Percentiles rank a stretch among this genome's conserved stretches.
Evolutionary conservation across 2,329 filamentous ascomycete genomes (phyloP).

Genomic region (Colletotrichum destructivum): DNA sequence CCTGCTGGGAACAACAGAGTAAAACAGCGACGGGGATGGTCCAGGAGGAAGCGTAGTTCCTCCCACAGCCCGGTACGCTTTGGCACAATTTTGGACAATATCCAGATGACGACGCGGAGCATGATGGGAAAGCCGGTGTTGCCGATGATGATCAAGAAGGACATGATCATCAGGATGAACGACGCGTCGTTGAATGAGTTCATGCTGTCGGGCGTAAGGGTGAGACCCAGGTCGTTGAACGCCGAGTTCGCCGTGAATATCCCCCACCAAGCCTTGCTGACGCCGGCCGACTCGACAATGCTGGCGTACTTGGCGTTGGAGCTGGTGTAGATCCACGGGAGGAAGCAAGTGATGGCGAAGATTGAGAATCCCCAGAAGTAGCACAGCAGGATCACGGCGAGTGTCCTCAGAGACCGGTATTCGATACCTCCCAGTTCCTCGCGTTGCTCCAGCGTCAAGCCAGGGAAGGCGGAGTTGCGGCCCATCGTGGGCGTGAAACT

Average conservation of each 20-base stretch:
- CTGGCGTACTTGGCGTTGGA: slow-evolving; percentile 71
- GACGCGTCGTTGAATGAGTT: slow-evolving; percentile 85
- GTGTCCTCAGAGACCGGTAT: slow-evolving; percentile 90
- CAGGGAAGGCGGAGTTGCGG: slow-evolving; percentile 92
- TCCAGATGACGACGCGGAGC: slow-evolving; percentile 94
- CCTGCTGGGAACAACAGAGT: slow-evolving; percentile 91
- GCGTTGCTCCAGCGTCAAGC: slow-evolving; percentile 89
- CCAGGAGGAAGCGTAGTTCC: slow-evolving; percentile 89
- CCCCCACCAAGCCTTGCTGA: slow-evolving; percentile 88
- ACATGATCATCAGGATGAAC: slow-evolving; percentile 82
- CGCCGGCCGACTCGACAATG: slow-evolving; percentile 73
- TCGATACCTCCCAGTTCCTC: slow-evolving; percentile 97
- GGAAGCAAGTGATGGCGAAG: slow-evolving; percentile 79
- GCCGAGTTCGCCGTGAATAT: slow-evolving; percentile 90
- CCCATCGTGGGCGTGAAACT: slow-evolving; percentile 95
- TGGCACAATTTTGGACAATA: slow-evolving; percentile 77
- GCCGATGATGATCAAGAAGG: slow-evolving; percentile 92
- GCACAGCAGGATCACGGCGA: slow-evolving; percentile 81
- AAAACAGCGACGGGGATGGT: slow-evolving; percentile 96
- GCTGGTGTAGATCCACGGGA: slow-evolving; percentile 83
- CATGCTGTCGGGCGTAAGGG: slow-evolving; percentile 95
- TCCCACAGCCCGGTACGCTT: slow-evolving; percentile 83
- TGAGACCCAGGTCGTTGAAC: slow-evolving; percentile 96
- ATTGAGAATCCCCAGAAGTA: slow-evolving; percentile 91
- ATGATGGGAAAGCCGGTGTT: slow-evolving; percentile 97